phyloP scores from a whole-genome alignment of 2,329 filamentous ascomycete species.

The Sordariomycetes sp. region DNA sequence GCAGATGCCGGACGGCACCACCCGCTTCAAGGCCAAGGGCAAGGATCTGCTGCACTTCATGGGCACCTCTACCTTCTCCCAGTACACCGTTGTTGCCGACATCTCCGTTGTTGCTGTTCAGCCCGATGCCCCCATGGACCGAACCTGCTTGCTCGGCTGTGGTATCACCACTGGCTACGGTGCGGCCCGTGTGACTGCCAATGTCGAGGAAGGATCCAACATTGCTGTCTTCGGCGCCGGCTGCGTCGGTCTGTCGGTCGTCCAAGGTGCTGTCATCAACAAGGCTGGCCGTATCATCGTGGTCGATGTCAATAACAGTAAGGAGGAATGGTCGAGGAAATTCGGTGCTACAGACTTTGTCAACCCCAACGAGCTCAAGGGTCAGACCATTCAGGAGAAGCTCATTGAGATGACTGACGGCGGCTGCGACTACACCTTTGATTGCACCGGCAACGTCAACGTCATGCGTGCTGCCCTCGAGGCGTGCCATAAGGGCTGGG shows the following conservation, averaged over 20 bases:
- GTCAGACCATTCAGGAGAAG: conserved; percentile 80
- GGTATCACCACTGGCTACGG: conserved; percentile 98
- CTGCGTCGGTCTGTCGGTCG: conserved; percentile 89
- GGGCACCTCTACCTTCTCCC: conserved; percentile 97
- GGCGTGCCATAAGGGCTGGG: conserved; percentile 99
- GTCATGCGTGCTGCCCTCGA: conserved; percentile 95
- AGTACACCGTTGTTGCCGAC: conserved; percentile 97
- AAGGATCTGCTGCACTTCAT: conserved; percentile 97
- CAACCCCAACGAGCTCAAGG: conserved; percentile 73
- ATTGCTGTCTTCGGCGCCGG: conserved; percentile 91
- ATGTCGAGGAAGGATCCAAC: conserved; percentile 81
- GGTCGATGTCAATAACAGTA: conserved; percentile 70
- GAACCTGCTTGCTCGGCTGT: conserved; percentile 90
- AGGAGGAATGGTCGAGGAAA: conserved; percentile 87
- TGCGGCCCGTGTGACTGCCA: conserved; percentile 86
- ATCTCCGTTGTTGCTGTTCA: conserved; percentile 96
- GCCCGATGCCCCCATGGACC: conserved; percentile 85
- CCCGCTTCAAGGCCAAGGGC: conserved; percentile 89
- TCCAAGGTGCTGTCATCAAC: conserved; percentile 85
- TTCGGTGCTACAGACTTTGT: conserved; percentile 97
- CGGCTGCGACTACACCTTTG: conserved; percentile 97
- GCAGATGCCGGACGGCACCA: conserved; percentile 94
- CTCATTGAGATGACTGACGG: conserved; percentile 97
- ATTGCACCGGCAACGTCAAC: conserved; percentile 94
- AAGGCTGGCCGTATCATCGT: conserved; percentile 71